phyloP scores from a whole-genome alignment of 345 rosid species.

The Syzygium oleosum region DNA sequence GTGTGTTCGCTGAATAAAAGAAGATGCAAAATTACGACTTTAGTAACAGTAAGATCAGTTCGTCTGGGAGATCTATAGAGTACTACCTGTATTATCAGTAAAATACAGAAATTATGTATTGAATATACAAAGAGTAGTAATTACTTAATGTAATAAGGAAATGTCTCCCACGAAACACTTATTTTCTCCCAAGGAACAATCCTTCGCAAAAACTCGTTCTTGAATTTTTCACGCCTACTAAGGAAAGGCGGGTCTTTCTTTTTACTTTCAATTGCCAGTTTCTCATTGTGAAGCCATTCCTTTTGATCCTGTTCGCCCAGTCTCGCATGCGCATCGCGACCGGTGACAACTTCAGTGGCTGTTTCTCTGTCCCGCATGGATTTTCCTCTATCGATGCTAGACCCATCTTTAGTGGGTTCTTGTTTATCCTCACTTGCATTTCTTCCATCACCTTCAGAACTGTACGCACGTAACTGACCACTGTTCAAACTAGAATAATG shows the following conservation, averaged over 20 bases:
- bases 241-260: constrained; percentile 77
- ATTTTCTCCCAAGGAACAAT: constrained; percentile 89
- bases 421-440: constrained; percentile 67
- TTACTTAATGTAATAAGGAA: constrained; percentile 94
- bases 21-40: neutral
- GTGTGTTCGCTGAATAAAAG: constrained; percentile 51
- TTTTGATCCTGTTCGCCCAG: constrained; percentile 91
- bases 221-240: constrained; percentile 67
- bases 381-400: constrained; percentile 36
- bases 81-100: neutral
- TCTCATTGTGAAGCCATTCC: constrained; percentile 89
- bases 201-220: constrained; percentile 66
- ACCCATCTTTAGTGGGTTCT: constrained; percentile 37
- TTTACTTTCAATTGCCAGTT: constrained; percentile 58
- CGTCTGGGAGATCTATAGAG: constrained; percentile 4
- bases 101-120: neutral
- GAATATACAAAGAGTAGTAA: neutral
- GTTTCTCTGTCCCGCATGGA: constrained; percentile 18
- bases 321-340: constrained; percentile 52
- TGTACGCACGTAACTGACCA: constrained; percentile 44
- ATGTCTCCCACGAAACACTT: constrained; percentile 84
- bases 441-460: constrained; percentile 84
- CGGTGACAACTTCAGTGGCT: constrained; percentile 18
- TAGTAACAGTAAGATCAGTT: neutral
- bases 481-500: constrained; percentile 13